A percentile compares a stretch with the other conserved stretches of the same genome.
phyloP scores from a whole-genome alignment of 306 rosid genomes.

The Quillaja saponaria region DNA sequence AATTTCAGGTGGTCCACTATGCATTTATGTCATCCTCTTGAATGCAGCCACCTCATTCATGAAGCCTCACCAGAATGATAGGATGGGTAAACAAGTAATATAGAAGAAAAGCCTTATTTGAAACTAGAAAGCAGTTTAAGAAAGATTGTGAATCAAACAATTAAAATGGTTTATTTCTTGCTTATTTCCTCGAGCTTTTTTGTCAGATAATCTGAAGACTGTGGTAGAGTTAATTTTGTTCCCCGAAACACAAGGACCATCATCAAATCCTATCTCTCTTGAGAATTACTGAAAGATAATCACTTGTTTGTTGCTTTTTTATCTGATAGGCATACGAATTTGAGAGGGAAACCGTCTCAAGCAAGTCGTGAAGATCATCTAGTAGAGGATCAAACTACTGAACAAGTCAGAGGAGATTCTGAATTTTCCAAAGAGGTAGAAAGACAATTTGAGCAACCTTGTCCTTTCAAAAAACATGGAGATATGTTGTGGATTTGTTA shows the following conservation, averaged over 20 bases:
- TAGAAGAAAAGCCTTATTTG: background rate
- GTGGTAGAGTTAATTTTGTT: no score
- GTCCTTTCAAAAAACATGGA: background rate
- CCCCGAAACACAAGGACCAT: background rate
- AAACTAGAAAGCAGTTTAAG: background rate
- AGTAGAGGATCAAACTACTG: constrained; percentile 30
- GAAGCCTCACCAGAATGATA: constrained; percentile 3
- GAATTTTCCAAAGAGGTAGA: constrained; percentile 48
- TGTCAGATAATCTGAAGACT: no score
- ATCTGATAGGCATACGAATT: constrained; percentile 40
- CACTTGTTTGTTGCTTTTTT: constrained; percentile 27
- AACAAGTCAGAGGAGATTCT: constrained; percentile 26
- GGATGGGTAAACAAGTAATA: background rate
- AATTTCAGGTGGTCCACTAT: no score
- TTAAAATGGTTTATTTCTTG: no score
- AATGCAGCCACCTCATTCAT: background rate
- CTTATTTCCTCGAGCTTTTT: no score
- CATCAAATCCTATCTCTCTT: background rate
- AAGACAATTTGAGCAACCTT: background rate
- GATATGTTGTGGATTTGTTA: no score
- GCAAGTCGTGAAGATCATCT: constrained; percentile 20
- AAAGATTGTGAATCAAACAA: no score
- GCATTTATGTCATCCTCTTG: constrained; percentile 7
- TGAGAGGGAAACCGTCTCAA: constrained; percentile 36
- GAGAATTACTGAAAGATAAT: background rate